phyloP scores from a whole-genome alignment of 768 basidiomycete species.

The Pulveroboletus ravenelii region DNA sequence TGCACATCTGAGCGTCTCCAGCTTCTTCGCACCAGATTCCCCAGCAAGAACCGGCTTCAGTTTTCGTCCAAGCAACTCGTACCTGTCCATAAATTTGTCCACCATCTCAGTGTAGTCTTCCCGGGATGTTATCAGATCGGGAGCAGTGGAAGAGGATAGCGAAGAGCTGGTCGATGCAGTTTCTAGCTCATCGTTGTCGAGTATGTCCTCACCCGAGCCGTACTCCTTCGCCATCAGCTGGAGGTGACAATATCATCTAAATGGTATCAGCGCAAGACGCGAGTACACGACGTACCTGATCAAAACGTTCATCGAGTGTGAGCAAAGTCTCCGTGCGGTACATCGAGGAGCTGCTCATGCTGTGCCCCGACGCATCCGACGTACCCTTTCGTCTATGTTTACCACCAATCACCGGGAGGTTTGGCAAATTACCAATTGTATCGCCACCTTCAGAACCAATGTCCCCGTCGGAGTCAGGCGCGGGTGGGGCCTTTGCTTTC shows the following conservation, averaged over 20 bases:
- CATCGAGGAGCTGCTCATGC: constrained; percentile 97
- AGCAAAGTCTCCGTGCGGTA: constrained; percentile 85
- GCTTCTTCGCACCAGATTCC: constrained; percentile 68
- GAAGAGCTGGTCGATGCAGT: constrained; percentile 34
- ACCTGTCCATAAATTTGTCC: constrained; percentile 89
- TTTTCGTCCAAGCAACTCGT: constrained; percentile 85
- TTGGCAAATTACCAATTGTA: constrained; percentile 72
- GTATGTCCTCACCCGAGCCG: constrained; percentile 49
- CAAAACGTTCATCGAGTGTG: constrained; percentile 89
- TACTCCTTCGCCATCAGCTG: constrained; percentile 82
- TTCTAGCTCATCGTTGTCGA: constrained; percentile 47
- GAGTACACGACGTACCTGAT: constrained; percentile 59
- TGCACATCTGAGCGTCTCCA: constrained; percentile 73
- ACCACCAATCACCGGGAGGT: constrained; percentile 75
- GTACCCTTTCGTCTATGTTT: constrained; percentile 66
- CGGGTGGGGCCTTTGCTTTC: constrained; percentile 25
- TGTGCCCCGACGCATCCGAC: constrained; percentile 89
- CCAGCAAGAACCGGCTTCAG: constrained; percentile 74
- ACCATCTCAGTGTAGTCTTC: constrained; percentile 90
- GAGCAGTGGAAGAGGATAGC: constrained; percentile 54
- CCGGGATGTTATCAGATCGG: constrained; percentile 73
- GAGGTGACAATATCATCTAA: not conserved
- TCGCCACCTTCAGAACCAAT: constrained; percentile 67
- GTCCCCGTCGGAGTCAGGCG: constrained; percentile 47
- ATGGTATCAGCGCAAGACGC: not conserved